These are phyloP conservation scores for Oemleria cerasiformis DNA, from an alignment of 306 rosid genomes.

Conservation along the genomic window DNA sequence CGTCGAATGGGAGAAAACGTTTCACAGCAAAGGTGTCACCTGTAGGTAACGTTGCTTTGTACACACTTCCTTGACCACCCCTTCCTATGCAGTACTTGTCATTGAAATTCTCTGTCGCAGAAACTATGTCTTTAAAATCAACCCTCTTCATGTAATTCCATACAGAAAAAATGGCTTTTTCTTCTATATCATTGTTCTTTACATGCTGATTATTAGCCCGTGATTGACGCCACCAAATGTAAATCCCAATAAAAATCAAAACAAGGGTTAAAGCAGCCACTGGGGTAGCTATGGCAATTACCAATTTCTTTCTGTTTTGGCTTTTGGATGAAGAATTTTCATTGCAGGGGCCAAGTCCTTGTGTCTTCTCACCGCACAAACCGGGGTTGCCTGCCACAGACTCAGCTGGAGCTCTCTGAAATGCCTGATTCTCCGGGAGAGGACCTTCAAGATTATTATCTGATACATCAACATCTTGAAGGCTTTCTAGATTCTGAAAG, in stretches of 20 bases:
- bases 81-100: slow-evolving; percentile 55
- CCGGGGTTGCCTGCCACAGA: slow-evolving; percentile 49
- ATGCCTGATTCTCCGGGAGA: slow-evolving; percentile 38
- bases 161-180: slow-evolving; percentile 35
- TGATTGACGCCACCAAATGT: background rate
- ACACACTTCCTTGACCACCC: slow-evolving; percentile 70
- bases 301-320: background rate
- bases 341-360: slow-evolving; percentile 36
- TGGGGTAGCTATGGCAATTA: background rate
- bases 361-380: slow-evolving; percentile 45
- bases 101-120: slow-evolving; percentile 48
- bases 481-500: slow-evolving; percentile 35
- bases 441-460: slow-evolving; percentile 47
- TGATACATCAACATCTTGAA: slow-evolving; percentile 45
- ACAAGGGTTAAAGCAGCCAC: background rate
- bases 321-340: background rate
- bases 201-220: background rate
- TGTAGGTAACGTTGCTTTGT: slow-evolving; percentile 38
- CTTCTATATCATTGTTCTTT: slow-evolving; percentile 23
- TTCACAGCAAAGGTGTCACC: too few relatives aligned
- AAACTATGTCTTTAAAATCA: slow-evolving; percentile 32
- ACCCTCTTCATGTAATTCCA: slow-evolving; percentile 2
- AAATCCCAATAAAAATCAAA: background rate
- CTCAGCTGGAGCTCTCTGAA: slow-evolving; percentile 24
- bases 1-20: slow-evolving; percentile 13